These are phyloP conservation scores for Cladophialophora carrionii DNA, from an alignment of 2,329 filamentous ascomycete species.

Conservation along the genomic window DNA sequence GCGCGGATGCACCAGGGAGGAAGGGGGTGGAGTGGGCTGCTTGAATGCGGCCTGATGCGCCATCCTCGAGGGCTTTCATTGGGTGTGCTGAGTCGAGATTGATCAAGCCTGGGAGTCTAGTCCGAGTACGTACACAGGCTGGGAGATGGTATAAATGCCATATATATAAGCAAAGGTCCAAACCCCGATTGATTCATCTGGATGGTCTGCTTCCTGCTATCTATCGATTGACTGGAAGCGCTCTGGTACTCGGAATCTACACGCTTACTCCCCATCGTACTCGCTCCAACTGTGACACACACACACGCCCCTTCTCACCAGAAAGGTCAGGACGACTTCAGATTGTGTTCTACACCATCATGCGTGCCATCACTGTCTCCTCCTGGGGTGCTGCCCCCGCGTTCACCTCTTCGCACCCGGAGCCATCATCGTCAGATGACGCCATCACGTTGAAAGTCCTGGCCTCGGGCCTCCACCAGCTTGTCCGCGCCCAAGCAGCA, in stretches of 20 bases:
- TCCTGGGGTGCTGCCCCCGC: constrained; percentile 32
- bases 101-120: background rate
- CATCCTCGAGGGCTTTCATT: background rate
- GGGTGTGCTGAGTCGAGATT: background rate
- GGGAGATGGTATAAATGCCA: background rate
- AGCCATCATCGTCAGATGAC: constrained; percentile 30
- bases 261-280: background rate
- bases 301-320: background rate
- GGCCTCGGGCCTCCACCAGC: constrained; percentile 57
- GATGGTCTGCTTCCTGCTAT: background rate
- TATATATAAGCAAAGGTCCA: background rate
- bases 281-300: background rate
- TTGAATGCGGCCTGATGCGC: background rate
- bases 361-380: constrained; percentile 33
- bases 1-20: background rate
- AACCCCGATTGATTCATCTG: background rate
- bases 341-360: constrained; percentile 3
- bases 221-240: background rate
- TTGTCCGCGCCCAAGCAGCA: constrained; percentile 58
- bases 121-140: no score
- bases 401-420: constrained; percentile 30
- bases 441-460: constrained; percentile 57
- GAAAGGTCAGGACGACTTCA: background rate
- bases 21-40: background rate
- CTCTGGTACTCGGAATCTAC: no score